Conservation (phyloP, 2,329 filamentous ascomycete species). For the Aureobasidium sp. region DNA sequence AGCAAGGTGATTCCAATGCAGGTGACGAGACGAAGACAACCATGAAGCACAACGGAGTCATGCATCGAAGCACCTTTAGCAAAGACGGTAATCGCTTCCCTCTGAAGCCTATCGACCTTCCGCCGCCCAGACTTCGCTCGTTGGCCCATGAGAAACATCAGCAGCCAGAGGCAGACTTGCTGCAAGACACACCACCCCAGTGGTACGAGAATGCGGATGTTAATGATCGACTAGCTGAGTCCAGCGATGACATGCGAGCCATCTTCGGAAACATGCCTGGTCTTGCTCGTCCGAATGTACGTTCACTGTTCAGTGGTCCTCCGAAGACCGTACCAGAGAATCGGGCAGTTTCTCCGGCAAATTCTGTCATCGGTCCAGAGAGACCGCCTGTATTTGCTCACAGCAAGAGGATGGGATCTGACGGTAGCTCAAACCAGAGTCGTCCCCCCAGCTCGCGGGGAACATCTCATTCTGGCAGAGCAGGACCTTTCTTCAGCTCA, state of each 20-base stretch:
- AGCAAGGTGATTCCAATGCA: not conserved
- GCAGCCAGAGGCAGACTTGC: not conserved
- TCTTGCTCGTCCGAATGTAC: conserved; percentile 5
- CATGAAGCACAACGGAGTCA: not conserved
- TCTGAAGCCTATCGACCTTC: not conserved
- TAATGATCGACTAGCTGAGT: conserved; percentile 20
- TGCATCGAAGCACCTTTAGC: conserved; percentile 10
- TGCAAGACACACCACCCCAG: not conserved
- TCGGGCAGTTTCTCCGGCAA: conserved; percentile 26
- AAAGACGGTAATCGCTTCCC: conserved; percentile 8
- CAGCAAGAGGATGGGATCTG: not conserved
- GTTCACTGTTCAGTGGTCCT: conserved; percentile 16
- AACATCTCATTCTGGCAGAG: not conserved
- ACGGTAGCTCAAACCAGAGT: not conserved
- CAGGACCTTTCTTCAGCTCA: not conserved
- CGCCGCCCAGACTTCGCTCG: conserved; percentile 1
- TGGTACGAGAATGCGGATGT: conserved; percentile 20
- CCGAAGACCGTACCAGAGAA: conserved; percentile 27
- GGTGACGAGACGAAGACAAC: not conserved
- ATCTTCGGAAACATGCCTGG: conserved; percentile 20
- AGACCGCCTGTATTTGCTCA: not conserved
- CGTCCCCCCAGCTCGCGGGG: not conserved
- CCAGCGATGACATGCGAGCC: conserved; percentile 19
- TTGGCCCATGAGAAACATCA: not conserved
- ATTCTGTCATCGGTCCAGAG: not conserved